Conservation (phyloP, 2,329 filamentous ascomycete species). For the Diaporthe ampelina region DNA sequence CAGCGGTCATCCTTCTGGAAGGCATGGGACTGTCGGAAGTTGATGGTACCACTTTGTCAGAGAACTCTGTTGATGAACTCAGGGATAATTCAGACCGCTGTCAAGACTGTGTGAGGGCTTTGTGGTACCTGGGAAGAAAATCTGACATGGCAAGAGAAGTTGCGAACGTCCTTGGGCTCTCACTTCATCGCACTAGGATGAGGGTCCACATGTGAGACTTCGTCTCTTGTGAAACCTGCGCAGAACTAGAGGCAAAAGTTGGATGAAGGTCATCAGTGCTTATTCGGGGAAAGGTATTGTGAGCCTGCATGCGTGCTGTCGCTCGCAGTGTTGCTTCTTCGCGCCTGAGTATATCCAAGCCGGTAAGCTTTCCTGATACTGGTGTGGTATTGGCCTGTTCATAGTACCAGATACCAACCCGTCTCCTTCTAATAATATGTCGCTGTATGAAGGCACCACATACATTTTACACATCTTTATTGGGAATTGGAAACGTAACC, state of each 20-base stretch:
- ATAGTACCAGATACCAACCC: not conserved
- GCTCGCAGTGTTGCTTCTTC: not conserved
- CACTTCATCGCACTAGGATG: slow-evolving; percentile 24
- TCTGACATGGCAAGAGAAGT: slow-evolving; percentile 58
- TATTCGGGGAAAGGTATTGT: not conserved
- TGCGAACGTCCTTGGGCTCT: slow-evolving; percentile 31
- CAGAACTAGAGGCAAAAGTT: not conserved
- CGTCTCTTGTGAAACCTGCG: not conserved
- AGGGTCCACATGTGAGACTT: slow-evolving; percentile 6
- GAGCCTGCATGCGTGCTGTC: not conserved
- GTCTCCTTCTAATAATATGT: not conserved
- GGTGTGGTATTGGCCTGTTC: not conserved
- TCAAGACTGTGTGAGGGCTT: slow-evolving; percentile 64
- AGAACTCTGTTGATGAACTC: slow-evolving; percentile 33
- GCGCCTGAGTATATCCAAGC: not conserved
- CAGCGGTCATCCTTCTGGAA: slow-evolving; percentile 56
- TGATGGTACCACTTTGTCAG: not conserved
- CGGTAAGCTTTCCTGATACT: not conserved
- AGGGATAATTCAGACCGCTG: slow-evolving; percentile 52
- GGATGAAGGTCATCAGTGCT: not conserved
- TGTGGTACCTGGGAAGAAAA: slow-evolving; percentile 69
- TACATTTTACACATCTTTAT: no score
- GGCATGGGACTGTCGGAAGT: slow-evolving; percentile 36
- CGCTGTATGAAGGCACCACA: no score
- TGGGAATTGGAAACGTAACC: no score